Evolutionary conservation across 495 filamentous ascomycete species (phyloP), one percentile per base, ranked within the genome.

Genomic region (Podospora australis): DNA sequence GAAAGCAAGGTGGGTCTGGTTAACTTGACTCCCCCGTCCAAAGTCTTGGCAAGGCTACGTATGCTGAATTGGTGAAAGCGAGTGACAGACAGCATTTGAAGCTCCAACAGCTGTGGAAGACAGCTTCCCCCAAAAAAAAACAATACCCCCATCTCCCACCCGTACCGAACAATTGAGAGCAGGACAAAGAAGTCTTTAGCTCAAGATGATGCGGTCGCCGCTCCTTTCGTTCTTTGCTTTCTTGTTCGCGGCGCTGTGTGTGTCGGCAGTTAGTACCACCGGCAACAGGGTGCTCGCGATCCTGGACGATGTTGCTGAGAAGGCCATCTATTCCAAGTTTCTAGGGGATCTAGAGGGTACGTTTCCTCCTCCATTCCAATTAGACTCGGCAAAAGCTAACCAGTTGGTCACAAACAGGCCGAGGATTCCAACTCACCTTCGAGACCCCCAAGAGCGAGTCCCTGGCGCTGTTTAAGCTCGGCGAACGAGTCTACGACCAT

Each of bases 401-500:
- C 42, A 50, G 48, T 49, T 46, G 35, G 10, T 54, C 35, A 35
- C 20, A 51, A 56, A 44, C 57, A 97, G 92, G 60, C 50, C 81
- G 92, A 57, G 92, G 91, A 48, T 97, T 87, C 67, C 72, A 85
- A 51, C 53, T 94, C 45, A 70, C 78, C 21, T 87, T 88, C 66
- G 81, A 90, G 69, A 87, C 88, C 1, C 90, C 91, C 44, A 96
- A 95, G 71, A 84, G 78, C 66, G 82, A 92, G 32, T 72, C 77
- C 54, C 75, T 98, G 56, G 77, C 83, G 39, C 74, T 98, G 52
- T 96, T 97, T 74, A 70, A 80, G 60, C 82, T 87, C 52, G 94
- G 92, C 64, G 89, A 91, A 68, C 81, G 81, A 64, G 78, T 80
- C 52, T 96, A 90, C 66, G 92, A 96, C 71, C 91, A 98, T 60